These are phyloP conservation scores for Elsinoe arachidis DNA, from an alignment of 2,329 filamentous ascomycete genomes.

Conservation along the genomic window DNA sequence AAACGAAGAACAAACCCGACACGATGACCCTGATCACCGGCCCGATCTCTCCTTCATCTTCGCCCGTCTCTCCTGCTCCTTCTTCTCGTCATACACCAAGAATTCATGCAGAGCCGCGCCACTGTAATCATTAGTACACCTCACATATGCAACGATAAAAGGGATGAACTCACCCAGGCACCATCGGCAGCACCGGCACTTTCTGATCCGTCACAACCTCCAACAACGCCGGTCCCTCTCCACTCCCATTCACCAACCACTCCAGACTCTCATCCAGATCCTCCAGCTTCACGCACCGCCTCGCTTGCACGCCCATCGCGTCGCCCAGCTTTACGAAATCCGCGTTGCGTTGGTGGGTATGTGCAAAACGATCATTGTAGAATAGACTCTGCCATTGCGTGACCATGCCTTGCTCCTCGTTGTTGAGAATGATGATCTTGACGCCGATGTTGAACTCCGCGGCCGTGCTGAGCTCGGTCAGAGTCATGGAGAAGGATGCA, in stretches of 20 bases:
- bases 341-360: constrained; percentile 93
- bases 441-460: constrained; percentile 94
- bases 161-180: constrained; percentile 48
- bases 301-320: constrained; percentile 76
- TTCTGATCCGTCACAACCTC: constrained; percentile 86
- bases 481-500: constrained; percentile 98
- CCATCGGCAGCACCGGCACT: constrained; percentile 96
- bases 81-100: constrained; percentile 68
- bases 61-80: constrained; percentile 32
- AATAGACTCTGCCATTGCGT: constrained; percentile 98
- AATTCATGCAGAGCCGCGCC: constrained; percentile 88
- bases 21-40: constrained; percentile 20
- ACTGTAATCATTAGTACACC: constrained; percentile 22
- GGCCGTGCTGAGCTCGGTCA: constrained; percentile 88
- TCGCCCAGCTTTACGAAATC: constrained; percentile 90
- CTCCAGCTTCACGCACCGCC: constrained; percentile 62
- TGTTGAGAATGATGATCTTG: constrained; percentile 92
- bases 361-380: constrained; percentile 86
- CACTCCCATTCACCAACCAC: constrained; percentile 68
- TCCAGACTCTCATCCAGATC: constrained; percentile 70
- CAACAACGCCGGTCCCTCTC: constrained; percentile 82
- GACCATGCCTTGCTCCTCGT: constrained; percentile 97
- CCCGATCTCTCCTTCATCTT: constrained; percentile 31
- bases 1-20: neutral
- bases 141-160: neutral